Evolutionary conservation across 441 rosid genomes (phyloP).

Genomic region (Eruca vesicaria): DNA sequence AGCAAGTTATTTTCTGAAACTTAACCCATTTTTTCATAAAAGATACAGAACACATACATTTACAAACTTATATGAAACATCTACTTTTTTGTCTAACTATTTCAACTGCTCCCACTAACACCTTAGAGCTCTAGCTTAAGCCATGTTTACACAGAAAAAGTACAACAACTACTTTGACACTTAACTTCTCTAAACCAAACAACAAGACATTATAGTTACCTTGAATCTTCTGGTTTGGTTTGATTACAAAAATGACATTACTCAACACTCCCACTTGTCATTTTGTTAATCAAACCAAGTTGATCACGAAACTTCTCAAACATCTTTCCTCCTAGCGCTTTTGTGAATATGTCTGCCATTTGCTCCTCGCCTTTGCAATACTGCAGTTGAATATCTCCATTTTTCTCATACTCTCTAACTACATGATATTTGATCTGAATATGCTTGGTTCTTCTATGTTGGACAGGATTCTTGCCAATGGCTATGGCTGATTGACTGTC

Average conservation of each 20-base stretch:
- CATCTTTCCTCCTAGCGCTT: fast-evolving
- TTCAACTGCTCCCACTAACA: too few relatives aligned
- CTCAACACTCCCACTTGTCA: not conserved
- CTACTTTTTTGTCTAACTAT: too few relatives aligned
- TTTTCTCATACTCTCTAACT: not conserved
- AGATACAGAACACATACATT: too few relatives aligned
- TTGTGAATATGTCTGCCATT: not conserved
- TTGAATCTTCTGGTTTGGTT: not conserved
- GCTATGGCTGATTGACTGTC: not conserved
- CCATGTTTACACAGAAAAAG: not conserved
- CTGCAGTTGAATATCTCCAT: not conserved
- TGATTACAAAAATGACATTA: not conserved
- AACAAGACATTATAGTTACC: not conserved
- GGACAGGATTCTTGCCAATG: not conserved
- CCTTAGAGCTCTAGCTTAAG: too few relatives aligned
- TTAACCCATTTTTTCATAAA: too few relatives aligned
- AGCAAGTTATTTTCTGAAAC: too few relatives aligned
- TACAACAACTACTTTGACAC: not conserved
- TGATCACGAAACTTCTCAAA: not conserved
- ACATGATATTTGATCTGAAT: not conserved
- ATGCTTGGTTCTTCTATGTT: not conserved
- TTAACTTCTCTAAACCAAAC: not conserved
- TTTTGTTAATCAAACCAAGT: not conserved
- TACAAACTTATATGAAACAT: too few relatives aligned
- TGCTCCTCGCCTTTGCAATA: not conserved